Percentiles rank a stretch among this genome's conserved stretches.
Evolutionary conservation across 805 yeast species (phyloP).

Genomic region (Clavispora carvajalis): DNA sequence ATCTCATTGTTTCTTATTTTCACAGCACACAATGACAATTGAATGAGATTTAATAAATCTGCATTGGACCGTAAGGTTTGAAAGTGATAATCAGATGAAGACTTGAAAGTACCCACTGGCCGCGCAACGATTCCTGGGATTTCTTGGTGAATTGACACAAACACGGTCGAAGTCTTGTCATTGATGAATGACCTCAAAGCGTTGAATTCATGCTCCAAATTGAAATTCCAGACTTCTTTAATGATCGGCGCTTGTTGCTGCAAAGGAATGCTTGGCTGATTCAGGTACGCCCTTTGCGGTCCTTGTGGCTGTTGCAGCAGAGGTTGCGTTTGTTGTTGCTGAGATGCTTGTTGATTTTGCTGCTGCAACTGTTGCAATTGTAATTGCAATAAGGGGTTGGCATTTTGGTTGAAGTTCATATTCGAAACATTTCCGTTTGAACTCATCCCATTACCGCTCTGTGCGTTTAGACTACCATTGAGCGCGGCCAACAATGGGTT

Average conservation of each 20-base stretch:
- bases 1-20: constrained; percentile 32
- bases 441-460: constrained; percentile 6
- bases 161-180: constrained; percentile 42
- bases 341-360: constrained; percentile 14
- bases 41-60: constrained; percentile 80
- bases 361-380: constrained; percentile 25
- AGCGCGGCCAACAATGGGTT: constrained; percentile 35
- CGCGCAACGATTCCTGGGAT: constrained; percentile 95
- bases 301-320: constrained; percentile 14
- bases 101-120: constrained; percentile 89
- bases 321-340: constrained; percentile 15
- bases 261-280: constrained; percentile 7
- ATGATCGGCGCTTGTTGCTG: constrained; percentile 44
- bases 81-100: constrained; percentile 89
- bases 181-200: constrained; percentile 54
- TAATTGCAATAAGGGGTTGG: constrained; percentile 26
- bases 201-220: constrained; percentile 62
- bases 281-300: constrained; percentile 31
- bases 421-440: constrained; percentile 6
- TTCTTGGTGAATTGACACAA: constrained; percentile 77
- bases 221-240: constrained; percentile 71
- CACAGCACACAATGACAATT: constrained; percentile 47
- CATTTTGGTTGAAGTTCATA: constrained; percentile 11
- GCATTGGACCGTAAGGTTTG: constrained; percentile 91
- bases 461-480: constrained; percentile 21